Base-by-base conservation (phyloP, 495 filamentous ascomycete genomes). In the Neurospora tetraspora region DNA sequence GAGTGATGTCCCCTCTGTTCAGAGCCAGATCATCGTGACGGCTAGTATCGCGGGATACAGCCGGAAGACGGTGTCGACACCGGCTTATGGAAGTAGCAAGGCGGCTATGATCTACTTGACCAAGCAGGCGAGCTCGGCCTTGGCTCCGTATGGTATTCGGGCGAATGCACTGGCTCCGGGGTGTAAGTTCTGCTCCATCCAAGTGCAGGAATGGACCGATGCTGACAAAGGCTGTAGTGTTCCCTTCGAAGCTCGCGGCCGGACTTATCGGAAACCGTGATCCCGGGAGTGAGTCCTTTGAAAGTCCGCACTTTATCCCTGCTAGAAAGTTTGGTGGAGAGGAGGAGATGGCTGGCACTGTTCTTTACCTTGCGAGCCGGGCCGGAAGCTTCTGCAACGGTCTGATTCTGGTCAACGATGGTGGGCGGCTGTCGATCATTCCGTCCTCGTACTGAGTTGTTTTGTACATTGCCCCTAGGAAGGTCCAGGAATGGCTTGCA, bases 151-250 rank as follows among this genome's bases (percentile, higher is more conserved):
- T 69, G 79, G 83, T 38, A 91, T 93, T 39, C 81, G 84, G 23
- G 83, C 85, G 47, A 92, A 92, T 82, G 87, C 88, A 0, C 82
- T 92, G 65, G 87, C 89, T 18, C 90, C 91, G 31, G 91, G 91
- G 7, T 80, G 90, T 81, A 59, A 78, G 79, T 78, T 34, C 18
- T 37, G 12, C 8, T 34, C 47, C 18, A 7, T 42, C n/a, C 12
- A 37, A 3, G 3, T 34, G n/a, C 3, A 37, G 68, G n/a, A n/a
- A n/a, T 14, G 31, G 31, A 18, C n/a, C 4, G 68, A 18, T 31
- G 42, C 47, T 34, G 12, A 18, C 39, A 68, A 4, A 8, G n/a
- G n/a, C n/a, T n/a, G n/a, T n/a, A 87, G 86, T 88, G 39, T 92
- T 86, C 78, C 82, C 85, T 0, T 86, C 85, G 1, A 89, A 90